Evolutionary conservation across 129 eudicot species (phyloP), one percentile per base, ranked within the genome.

Genomic region (Flaveria trinervia): DNA sequence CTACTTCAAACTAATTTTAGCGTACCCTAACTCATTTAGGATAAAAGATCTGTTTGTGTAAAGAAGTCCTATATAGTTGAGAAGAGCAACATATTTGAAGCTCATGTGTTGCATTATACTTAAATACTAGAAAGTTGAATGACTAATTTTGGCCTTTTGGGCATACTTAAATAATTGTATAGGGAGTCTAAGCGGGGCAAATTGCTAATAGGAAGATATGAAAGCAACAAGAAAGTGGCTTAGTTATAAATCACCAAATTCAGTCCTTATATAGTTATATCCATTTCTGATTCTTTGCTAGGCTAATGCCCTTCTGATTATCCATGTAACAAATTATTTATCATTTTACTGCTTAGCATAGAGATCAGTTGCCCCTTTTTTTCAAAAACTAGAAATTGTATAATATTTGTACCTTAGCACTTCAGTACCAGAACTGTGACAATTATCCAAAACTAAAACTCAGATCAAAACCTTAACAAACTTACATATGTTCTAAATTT

Each of bases 21-120:
- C n/a, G 33, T n/a, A 26, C n/a, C n/a, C 18, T 22, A n/a, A 16
- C 55, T 73, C 55, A 36, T 73, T 73, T 73, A 56, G 22, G 4
- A 73, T 57, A 20, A 20, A 73, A 23, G 36, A 61, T 56, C 20
- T 18, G 41, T 55, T 55, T 72, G 77, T 36, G 36, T 52, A 18
- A 22, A 14, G 2, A 17, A 9, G 52, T 72, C 36, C 49, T 36
- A 72, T 15, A 52, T 4, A 52, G 17, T 72, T 30, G 3, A 33
- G 28, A 55, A 15, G 20, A 56, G 3, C 36, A 18, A 3, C 7
- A 14, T 55, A 55, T 54, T 55, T 73, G 4, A 55, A 57, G 15
- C 68, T 20, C n/a, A 15, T 36, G 65, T 50, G 30, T 54, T 56
- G 16, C 67, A 39, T 55, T 56, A 73, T 30, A 5, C 5, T 11